Evolutionary conservation across 163 green algal species (phyloP).

Genomic region (Scenedesmus sp.): DNA sequence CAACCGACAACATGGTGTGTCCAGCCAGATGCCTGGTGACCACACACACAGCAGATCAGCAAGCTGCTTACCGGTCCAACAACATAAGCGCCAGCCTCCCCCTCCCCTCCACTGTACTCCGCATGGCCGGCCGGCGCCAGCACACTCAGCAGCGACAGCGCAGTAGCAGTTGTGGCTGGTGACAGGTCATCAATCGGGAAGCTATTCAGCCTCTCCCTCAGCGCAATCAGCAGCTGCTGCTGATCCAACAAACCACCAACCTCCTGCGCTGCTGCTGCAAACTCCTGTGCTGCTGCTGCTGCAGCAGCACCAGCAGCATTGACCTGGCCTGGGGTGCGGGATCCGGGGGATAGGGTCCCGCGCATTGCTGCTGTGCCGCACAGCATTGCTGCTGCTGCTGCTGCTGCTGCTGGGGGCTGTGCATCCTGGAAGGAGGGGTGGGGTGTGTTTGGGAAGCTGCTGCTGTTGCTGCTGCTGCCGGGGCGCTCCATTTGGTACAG

Average conservation of each 20-base stretch:
- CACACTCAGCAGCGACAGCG: background rate
- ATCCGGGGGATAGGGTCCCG: background rate
- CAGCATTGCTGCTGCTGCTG: background rate
- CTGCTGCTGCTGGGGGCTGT: background rate
- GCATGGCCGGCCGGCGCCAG: background rate
- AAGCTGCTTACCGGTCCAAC: background rate
- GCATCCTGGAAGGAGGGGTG: background rate
- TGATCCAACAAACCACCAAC: background rate
- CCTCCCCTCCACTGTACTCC: background rate
- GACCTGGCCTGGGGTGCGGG: background rate
- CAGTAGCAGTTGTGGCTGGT: background rate
- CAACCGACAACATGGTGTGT: too few species aligned
- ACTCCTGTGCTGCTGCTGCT: background rate
- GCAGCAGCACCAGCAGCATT: background rate
- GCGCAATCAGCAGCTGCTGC: background rate
- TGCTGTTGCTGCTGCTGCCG: background rate
- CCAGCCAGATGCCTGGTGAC: too few species aligned
- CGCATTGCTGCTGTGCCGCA: background rate
- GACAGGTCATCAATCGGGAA: background rate
- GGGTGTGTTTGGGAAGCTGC: background rate
- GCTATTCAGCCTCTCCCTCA: background rate
- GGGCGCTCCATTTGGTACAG: background rate
- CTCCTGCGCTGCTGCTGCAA: background rate
- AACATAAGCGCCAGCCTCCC: background rate
- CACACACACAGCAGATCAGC: background rate